phyloP scores from a whole-genome alignment of 179 eudicot species.

The Silene coronaria region DNA sequence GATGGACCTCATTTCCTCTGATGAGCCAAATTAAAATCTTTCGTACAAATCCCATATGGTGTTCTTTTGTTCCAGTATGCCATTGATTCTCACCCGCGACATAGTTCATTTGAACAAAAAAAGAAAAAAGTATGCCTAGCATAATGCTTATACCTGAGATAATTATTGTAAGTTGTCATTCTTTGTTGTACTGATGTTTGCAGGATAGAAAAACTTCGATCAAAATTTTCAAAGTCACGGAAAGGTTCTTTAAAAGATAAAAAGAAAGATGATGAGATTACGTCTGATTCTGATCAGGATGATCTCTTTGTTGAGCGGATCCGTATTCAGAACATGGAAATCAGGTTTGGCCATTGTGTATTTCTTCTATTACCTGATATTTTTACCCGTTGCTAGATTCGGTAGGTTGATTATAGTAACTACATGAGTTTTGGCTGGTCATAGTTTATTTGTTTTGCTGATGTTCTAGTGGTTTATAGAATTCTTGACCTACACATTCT shows the following conservation, averaged over 20 bases:
- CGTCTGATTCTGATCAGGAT: conserved; percentile 39
- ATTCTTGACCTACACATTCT: background rate
- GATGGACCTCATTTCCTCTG: no score
- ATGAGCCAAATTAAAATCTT: no score
- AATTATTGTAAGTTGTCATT: background rate
- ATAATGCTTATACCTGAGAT: background rate
- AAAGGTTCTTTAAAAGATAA: conserved; percentile 34
- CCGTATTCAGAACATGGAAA: conserved; percentile 78
- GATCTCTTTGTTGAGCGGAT: conserved; percentile 68
- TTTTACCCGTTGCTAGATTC: background rate
- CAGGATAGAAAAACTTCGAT: conserved; percentile 51
- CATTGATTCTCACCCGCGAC: no score
- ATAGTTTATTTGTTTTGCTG: background rate
- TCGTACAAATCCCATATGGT: no score
- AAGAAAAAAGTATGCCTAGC: no score
- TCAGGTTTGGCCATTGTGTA: conserved; percentile 47
- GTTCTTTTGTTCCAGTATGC: background rate
- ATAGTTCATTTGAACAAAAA: no score
- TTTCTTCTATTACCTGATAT: no score
- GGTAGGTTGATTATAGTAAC: background rate
- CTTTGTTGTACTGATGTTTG: conserved; percentile 20
- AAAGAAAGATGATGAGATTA: conserved; percentile 61
- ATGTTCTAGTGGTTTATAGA: background rate
- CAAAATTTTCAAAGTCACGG: conserved; percentile 42
- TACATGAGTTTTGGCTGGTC: background rate